Evolutionary conservation across 495 filamentous ascomycete species (phyloP), one percentile per base, ranked within the genome.

Genomic region (Acidiella bohemica): DNA sequence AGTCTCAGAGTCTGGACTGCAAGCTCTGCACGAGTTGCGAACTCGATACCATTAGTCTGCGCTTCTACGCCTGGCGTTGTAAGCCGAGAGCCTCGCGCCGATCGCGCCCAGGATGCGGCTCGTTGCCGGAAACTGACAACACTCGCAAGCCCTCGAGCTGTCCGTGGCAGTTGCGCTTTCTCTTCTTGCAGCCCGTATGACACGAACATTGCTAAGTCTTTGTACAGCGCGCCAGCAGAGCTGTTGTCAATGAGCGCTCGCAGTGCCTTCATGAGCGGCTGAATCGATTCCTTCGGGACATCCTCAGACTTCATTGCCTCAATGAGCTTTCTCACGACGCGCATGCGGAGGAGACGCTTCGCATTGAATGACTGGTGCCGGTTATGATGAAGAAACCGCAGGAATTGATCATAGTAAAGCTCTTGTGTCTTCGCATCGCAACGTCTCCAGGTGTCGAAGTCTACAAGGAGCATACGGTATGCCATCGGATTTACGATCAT

Each of bases 401-500:
- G 67, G 53, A 95, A 96, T 59, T 96, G 90, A 21, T 76, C 73
- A 61, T 94, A 95, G 59, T 94, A 97, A 13, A 93, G 63, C 44
- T 80, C 77, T 48, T 93, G 82, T 2, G 86, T 80, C 17, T 70
- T 61, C 3, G 68, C 43, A 29, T 77, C 78, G 25, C 81, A 81
- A 57, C 74, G 78, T 50, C 87, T 71, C 90, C 90, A 97, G 26
- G 80, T 73, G 48, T 96, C 88, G 50, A 84, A 75, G 61, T 97
- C 90, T 29, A 96, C 81, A 17, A 97, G 65, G 22, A 97, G 68
- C 29, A 93, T 73, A 32, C 92, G 74, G 59, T 93, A 96, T 3
- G 90, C 90, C 24, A 97, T 67, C 2, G 90, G 86, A 53, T 97
- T 97, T 46, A 87, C 81, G 57, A 97, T 93, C 46, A 95, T 80